Evolutionary conservation across 352 stramenopile genomes (phyloP), one percentile per base, ranked within the genome.

Genomic region (Pythium brachiatum): DNA sequence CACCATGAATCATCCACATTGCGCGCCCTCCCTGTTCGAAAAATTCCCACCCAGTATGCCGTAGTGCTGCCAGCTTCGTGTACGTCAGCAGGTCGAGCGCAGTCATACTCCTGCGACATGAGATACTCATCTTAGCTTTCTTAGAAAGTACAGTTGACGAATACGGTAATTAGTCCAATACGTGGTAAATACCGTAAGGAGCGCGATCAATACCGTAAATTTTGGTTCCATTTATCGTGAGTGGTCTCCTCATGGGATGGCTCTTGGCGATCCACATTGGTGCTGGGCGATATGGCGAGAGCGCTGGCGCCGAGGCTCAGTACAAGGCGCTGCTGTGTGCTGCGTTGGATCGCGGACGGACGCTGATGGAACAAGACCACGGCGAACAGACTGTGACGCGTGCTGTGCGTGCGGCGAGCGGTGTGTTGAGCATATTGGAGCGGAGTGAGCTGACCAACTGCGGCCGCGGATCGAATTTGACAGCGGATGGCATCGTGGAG

Each of bases 211-310:
- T n/a, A n/a, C n/a, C n/a, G n/a, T n/a, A n/a, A n/a, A n/a, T n/a
- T n/a, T n/a, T n/a, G n/a, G n/a, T n/a, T n/a, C n/a, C n/a, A n/a
- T n/a, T n/a, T n/a, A n/a, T n/a, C n/a, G n/a, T n/a, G n/a, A n/a
- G n/a, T n/a, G n/a, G n/a, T n/a, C n/a, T n/a, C n/a, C n/a, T n/a
- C 36, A 70, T 70, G 62, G 62, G 62, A 3, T 90, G 80, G 80
- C n/a, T 83, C 21, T 48, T 90, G 43, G 83, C 79, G 1, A 73
- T 92, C 18, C 83, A 92, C 62, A 70, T 75, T 41, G 83, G 83
- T 48, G 80, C 80, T 12, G 83, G 83, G 0, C 62, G 67, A 25
- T 69, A 69, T 52, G 62, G 62, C 11, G 83, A 89, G 44, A 59
- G 68, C 44, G 55, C 54, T 15, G 46, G 48, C 0, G 67, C 70